A percentile compares a stretch with the other conserved stretches of the same genome.
These are phyloP conservation scores for Triticum dicoccoides DNA, from an alignment of 176 grass and related monocot species.

Conservation along the genomic window DNA sequence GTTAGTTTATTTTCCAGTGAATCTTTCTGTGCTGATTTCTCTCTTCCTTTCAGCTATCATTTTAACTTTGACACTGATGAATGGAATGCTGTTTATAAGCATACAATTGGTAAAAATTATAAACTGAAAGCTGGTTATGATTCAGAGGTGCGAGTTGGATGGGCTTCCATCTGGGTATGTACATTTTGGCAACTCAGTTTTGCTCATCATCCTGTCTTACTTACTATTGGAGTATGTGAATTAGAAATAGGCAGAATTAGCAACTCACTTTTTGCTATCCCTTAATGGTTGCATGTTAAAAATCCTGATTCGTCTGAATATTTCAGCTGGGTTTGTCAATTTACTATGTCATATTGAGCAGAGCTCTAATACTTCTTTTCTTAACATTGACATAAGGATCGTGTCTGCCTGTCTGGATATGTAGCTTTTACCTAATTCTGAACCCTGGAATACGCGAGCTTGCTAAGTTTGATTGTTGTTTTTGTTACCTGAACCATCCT, in stretches of 20 bases:
- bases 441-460: neutral
- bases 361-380: neutral
- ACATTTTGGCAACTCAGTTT: neutral
- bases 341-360: neutral
- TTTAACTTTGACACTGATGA: conserved; percentile 62
- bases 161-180: conserved; percentile 94
- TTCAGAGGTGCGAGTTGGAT: conserved; percentile 66
- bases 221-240: conserved; percentile 17
- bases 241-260: conserved; percentile 13
- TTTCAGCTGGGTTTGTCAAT: neutral
- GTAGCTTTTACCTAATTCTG: neutral
- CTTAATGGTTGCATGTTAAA: neutral
- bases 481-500: neutral
- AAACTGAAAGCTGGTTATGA: conserved; percentile 99
- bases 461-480: neutral
- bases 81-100: conserved; percentile 91
- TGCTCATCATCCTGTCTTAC: conserved; percentile 20
- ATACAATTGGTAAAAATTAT: conserved; percentile 64
- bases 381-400: neutral
- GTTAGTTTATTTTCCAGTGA: neutral
- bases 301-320: neutral
- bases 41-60: conserved; percentile 64
- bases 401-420: neutral
- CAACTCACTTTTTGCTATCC: neutral
- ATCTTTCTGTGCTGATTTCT: conserved; percentile 21